Percentiles rank a stretch among this genome's conserved stretches.
Conservation (phyloP, 768 basidiomycete genomes). For the Megacollybia marginata region DNA sequence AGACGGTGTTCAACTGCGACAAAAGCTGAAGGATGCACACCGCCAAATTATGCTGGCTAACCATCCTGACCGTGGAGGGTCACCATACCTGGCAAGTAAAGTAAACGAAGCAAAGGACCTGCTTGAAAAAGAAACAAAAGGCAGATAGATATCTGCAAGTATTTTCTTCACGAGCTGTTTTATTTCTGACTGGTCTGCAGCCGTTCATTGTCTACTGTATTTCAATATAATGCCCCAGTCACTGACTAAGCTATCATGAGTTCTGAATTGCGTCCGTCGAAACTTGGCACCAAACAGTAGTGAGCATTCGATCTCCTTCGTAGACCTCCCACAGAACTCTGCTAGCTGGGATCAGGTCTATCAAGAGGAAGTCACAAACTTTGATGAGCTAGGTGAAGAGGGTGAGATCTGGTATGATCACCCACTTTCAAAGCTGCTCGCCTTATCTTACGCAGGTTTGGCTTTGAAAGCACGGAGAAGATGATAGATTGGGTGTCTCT, state of each 20-base stretch:
- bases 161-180: not conserved
- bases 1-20: slow-evolving; percentile 73
- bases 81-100: slow-evolving; percentile 97
- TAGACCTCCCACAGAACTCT: not conserved
- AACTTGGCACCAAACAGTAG: slow-evolving; percentile 76
- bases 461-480: slow-evolving; percentile 64
- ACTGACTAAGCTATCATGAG: slow-evolving; percentile 24
- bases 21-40: slow-evolving; percentile 88
- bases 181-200: not conserved
- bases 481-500: slow-evolving; percentile 70
- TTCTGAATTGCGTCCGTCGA: slow-evolving; percentile 37
- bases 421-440: not conserved
- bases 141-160: slow-evolving; percentile 3
- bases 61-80: slow-evolving; percentile 96
- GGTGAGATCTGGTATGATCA: slow-evolving; percentile 72
- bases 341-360: slow-evolving; percentile 77
- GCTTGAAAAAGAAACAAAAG: slow-evolving; percentile 58
- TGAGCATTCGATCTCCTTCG: slow-evolving; percentile 25
- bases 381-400: slow-evolving; percentile 73
- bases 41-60: slow-evolving; percentile 96
- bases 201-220: not conserved
- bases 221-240: no score
- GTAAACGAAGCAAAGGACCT: slow-evolving; percentile 98
- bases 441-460: slow-evolving; percentile 50
- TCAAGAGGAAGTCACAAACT: slow-evolving; percentile 61